Evolutionary conservation across 192 early-diverging fungal species (phyloP).

Genomic region (Backusella tuberculispora): DNA sequence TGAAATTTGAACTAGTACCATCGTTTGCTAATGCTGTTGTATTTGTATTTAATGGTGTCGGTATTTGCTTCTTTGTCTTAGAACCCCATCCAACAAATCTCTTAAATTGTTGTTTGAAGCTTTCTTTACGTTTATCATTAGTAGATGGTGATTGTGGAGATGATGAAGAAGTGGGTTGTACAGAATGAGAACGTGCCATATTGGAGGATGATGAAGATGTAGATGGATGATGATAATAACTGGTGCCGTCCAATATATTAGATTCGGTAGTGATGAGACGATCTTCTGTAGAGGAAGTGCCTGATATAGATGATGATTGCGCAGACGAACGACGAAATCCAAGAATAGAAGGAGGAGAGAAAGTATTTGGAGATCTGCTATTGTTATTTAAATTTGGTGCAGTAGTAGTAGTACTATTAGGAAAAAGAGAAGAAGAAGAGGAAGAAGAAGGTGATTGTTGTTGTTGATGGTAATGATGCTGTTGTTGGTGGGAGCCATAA

Average conservation of each 20-base stretch:
- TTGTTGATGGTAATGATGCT: not conserved
- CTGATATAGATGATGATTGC: slow-evolving; percentile 17
- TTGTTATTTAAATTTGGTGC: not conserved
- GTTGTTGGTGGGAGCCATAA: not conserved
- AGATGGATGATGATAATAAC: not conserved
- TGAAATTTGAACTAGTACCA: not conserved
- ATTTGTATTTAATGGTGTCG: not conserved
- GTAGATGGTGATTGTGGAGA: not conserved
- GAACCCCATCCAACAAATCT: slow-evolving; percentile 28
- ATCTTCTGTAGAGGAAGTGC: slow-evolving; percentile 13
- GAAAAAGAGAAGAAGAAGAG: slow-evolving; percentile 11
- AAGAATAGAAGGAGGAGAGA: slow-evolving; percentile 22
- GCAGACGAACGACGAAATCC: slow-evolving; percentile 23
- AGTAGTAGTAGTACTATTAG: not conserved
- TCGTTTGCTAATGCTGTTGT: not conserved
- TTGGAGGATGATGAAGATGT: slow-evolving; percentile 5
- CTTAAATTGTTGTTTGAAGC: slow-evolving; percentile 26
- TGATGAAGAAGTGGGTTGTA: not conserved
- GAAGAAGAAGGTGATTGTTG: slow-evolving; percentile 23
- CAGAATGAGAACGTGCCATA: slow-evolving; percentile 24
- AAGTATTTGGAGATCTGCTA: not conserved
- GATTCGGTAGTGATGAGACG: slow-evolving; percentile 3
- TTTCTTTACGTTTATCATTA: slow-evolving; percentile 9
- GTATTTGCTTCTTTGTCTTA: slow-evolving; percentile 7
- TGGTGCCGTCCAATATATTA: slow-evolving; percentile 11